These are phyloP conservation scores for Wallemia hederae DNA, from an alignment of 1,284 basidiomycete species.

Conservation along the genomic window DNA sequence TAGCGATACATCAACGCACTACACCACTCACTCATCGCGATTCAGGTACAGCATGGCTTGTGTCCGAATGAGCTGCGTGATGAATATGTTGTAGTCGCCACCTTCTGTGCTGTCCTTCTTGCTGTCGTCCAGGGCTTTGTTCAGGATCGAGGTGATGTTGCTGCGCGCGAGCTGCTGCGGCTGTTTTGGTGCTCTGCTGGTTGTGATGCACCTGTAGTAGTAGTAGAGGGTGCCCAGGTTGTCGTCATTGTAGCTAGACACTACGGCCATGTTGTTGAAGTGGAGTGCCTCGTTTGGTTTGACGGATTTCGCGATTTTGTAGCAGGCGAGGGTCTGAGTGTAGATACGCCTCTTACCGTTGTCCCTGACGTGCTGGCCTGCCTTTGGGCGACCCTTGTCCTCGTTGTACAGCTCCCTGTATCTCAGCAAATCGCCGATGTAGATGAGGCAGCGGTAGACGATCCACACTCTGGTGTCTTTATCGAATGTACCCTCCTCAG, in stretches of 20 bases:
- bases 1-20: not conserved
- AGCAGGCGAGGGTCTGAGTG: not conserved
- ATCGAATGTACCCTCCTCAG: constrained; percentile 26
- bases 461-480: constrained; percentile 28
- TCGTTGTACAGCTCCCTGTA: constrained; percentile 76
- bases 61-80: not conserved
- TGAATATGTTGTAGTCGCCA: not conserved
- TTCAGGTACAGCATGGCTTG: not conserved
- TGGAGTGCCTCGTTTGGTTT: not conserved
- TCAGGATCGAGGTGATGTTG: constrained; percentile 9
- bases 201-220: not conserved
- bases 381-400: constrained; percentile 8
- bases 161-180: constrained; percentile 4
- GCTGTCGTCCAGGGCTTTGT: constrained; percentile 6
- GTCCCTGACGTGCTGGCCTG: constrained; percentile 1
- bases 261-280: not conserved
- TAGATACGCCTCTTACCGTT: not conserved
- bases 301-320: not conserved
- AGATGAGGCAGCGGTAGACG: constrained; percentile 63
- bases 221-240: not conserved
- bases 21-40: not conserved
- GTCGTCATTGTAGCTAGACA: not conserved
- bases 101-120: constrained; percentile 1
- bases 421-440: constrained; percentile 70
- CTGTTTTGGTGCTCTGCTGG: not conserved